Evolutionary conservation across 768 basidiomycete species (phyloP).

Genomic region (Pleurotus tuber-regium): DNA sequence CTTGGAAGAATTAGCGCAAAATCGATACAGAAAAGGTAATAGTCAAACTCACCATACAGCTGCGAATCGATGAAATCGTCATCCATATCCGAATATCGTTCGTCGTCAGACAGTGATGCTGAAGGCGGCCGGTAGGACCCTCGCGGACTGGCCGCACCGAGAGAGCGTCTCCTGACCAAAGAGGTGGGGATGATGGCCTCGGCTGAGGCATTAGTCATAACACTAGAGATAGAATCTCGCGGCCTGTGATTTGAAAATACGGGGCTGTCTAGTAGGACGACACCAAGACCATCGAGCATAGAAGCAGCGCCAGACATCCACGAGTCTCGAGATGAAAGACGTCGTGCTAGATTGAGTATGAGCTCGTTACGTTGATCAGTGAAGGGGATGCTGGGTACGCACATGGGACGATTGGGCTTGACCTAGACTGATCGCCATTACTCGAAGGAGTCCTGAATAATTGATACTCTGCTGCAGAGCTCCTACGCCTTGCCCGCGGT

Average conservation of each 20-base stretch:
- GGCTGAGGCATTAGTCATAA: conserved; percentile 55
- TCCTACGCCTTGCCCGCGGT: not conserved
- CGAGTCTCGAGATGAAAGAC: conserved; percentile 9
- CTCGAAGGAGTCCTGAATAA: not conserved
- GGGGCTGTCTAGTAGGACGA: conserved; percentile 7
- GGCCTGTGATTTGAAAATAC: conserved; percentile 26
- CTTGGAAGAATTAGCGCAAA: conserved; percentile 19
- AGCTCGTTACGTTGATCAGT: conserved; percentile 19
- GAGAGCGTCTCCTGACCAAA: conserved; percentile 8
- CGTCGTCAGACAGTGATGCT: conserved; percentile 39
- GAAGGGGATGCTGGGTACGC: not conserved
- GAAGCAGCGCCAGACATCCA: conserved; percentile 19
- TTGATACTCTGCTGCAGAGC: not conserved
- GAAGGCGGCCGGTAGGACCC: conserved; percentile 26
- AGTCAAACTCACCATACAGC: conserved; percentile 28
- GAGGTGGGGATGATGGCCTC: conserved; percentile 53
- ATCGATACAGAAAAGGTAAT: not conserved
- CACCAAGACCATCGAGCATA: conserved; percentile 1
- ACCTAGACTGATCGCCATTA: not conserved
- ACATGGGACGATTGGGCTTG: conserved; percentile 2
- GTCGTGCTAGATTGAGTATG: conserved; percentile 6
- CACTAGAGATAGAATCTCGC: conserved; percentile 52
- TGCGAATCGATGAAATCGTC: conserved; percentile 32
- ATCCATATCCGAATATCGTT: conserved; percentile 36
- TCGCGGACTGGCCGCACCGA: conserved; percentile 6